Evolutionary conservation across 306 rosid species (phyloP).

Genomic region (Vigna angularis): DNA sequence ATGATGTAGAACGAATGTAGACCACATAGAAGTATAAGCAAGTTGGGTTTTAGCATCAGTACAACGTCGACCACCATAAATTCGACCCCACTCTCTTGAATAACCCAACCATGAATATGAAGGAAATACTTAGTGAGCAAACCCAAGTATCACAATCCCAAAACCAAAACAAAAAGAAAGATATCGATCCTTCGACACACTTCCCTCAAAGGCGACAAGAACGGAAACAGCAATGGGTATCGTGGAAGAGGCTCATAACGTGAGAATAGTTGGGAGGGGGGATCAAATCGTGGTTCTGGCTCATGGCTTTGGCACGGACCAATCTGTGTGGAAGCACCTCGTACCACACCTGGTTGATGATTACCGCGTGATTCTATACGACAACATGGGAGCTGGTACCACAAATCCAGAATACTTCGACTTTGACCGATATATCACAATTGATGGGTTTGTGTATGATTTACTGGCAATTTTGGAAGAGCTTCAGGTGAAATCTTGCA

Average conservation of each 20-base stretch:
- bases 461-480: slow-evolving; percentile 67
- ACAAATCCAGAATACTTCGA: slow-evolving; percentile 76
- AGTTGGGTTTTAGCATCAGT: slow-evolving; percentile 27
- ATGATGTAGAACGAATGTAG: too few relatives aligned
- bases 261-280: slow-evolving; percentile 60
- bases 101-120: background rate
- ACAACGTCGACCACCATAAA: slow-evolving; percentile 6
- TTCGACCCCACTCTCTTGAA: slow-evolving; percentile 32
- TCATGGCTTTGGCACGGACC: slow-evolving; percentile 84
- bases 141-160: background rate
- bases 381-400: slow-evolving; percentile 79
- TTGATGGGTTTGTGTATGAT: slow-evolving; percentile 67
- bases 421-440: slow-evolving; percentile 63
- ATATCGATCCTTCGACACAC: too few relatives aligned
- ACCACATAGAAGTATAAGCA: background rate
- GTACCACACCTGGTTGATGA: slow-evolving; percentile 68
- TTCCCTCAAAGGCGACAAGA: too few relatives aligned
- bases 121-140: background rate
- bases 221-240: slow-evolving; percentile 50
- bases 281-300: slow-evolving; percentile 53
- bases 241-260: slow-evolving; percentile 74
- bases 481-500: slow-evolving; percentile 54
- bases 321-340: slow-evolving; percentile 79
- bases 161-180: background rate
- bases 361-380: slow-evolving; percentile 60